Conservation (phyloP, 768 basidiomycete genomes). For the Sporobolomyces pararoseus region DNA sequence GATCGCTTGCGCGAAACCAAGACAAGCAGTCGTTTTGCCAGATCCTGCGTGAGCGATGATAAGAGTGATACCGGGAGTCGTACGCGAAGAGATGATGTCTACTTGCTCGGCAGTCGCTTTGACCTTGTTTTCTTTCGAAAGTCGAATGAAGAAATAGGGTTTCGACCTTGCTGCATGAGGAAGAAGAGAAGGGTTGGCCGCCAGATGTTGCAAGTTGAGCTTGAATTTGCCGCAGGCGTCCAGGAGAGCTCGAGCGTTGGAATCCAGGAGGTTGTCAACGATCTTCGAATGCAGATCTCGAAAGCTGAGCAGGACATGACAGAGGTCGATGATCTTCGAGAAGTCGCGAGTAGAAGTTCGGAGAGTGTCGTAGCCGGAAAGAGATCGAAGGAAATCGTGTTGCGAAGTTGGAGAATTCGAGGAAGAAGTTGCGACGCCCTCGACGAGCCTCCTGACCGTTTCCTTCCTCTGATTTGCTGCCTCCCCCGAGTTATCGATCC, state of each 20-base stretch:
- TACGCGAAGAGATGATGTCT: background rate
- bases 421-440: background rate
- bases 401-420: background rate
- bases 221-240: background rate
- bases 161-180: background rate
- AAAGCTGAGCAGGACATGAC: background rate
- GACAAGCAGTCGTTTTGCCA: conserved; percentile 11
- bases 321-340: conserved; percentile 8
- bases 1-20: background rate
- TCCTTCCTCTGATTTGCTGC: background rate
- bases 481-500: background rate
- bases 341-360: background rate
- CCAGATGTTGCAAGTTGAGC: background rate
- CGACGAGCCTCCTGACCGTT: conserved; percentile 2
- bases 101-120: background rate
- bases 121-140: background rate
- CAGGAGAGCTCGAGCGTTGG: conserved; percentile 4
- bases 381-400: background rate
- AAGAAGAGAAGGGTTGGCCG: background rate
- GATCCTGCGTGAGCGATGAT: conserved; percentile 3
- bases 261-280: background rate
- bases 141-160: background rate
- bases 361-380: background rate
- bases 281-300: background rate
- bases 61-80: background rate